Percentiles rank a stretch among this genome's conserved stretches.
Evolutionary conservation across 2,329 filamentous ascomycete species (phyloP).

Genomic region (Colletotrichum sp.): DNA sequence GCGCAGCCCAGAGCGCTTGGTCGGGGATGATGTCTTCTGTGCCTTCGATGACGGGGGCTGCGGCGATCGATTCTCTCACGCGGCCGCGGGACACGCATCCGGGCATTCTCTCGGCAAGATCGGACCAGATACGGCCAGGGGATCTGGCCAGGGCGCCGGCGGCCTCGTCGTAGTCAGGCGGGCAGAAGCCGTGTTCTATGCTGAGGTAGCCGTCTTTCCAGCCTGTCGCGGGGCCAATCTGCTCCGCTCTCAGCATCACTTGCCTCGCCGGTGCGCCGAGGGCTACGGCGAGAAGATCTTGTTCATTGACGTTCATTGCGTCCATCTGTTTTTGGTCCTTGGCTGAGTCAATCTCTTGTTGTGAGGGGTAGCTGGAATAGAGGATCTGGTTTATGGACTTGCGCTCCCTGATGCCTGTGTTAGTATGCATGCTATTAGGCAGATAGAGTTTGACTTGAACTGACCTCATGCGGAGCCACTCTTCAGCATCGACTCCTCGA

Average conservation of each 20-base stretch:
- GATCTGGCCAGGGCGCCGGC: slow-evolving; percentile 50
- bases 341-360: slow-evolving; percentile 41
- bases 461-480: slow-evolving; percentile 50
- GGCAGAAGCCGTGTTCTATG: slow-evolving; percentile 56
- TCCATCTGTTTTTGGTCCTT: slow-evolving; percentile 46
- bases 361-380: slow-evolving; percentile 46
- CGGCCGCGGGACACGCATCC: slow-evolving; percentile 54
- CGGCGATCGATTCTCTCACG: slow-evolving; percentile 52
- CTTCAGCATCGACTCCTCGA: slow-evolving; percentile 45
- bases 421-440: neutral
- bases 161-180: slow-evolving; percentile 54
- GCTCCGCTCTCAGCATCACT: slow-evolving; percentile 57
- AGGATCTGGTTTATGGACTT: slow-evolving; percentile 54
- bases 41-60: slow-evolving; percentile 52
- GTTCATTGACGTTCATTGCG: slow-evolving; percentile 49
- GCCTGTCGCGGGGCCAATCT: slow-evolving; percentile 53
- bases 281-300: slow-evolving; percentile 55
- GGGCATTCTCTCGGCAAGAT: slow-evolving; percentile 58
- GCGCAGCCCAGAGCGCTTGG: slow-evolving; percentile 55
- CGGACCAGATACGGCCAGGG: slow-evolving; percentile 57
- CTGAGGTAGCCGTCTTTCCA: slow-evolving; percentile 60
- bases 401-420: slow-evolving; percentile 38
- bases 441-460: fast-evolving
- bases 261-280: slow-evolving; percentile 59
- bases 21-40: slow-evolving; percentile 56